These are phyloP conservation scores for Termitomyces sp. DNA, from an alignment of 768 basidiomycete species.

Conservation along the genomic window DNA sequence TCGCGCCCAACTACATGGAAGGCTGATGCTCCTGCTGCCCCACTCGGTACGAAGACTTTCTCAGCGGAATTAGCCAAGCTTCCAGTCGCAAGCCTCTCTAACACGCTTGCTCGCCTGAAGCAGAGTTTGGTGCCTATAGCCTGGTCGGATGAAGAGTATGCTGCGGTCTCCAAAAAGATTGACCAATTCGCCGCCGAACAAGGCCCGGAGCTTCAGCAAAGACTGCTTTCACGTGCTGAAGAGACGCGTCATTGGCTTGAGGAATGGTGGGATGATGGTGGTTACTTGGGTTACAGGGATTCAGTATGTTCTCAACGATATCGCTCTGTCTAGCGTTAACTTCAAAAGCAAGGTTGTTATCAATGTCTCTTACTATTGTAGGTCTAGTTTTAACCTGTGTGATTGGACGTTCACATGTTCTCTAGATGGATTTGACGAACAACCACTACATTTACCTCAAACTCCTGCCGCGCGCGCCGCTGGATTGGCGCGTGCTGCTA, in stretches of 20 bases:
- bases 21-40: constrained; percentile 57
- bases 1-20: constrained; percentile 67
- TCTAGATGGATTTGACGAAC: constrained; percentile 74
- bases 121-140: constrained; percentile 74
- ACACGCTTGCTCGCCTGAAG: constrained; percentile 69
- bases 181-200: constrained; percentile 55
- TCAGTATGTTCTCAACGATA: constrained; percentile 47
- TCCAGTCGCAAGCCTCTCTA: constrained; percentile 68
- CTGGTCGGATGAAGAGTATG: constrained; percentile 57
- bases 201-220: constrained; percentile 59
- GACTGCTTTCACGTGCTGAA: constrained; percentile 54
- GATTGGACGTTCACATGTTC: background rate
- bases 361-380: constrained; percentile 95
- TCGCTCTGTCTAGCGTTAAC: background rate
- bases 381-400: constrained; percentile 16
- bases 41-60: constrained; percentile 58
- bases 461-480: constrained; percentile 68
- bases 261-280: constrained; percentile 91
- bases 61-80: constrained; percentile 62
- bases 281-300: constrained; percentile 83
- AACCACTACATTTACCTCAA: constrained; percentile 60
- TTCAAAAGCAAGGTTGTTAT: constrained; percentile 58
- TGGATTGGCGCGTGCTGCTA: constrained; percentile 62
- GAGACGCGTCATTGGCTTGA: constrained; percentile 81
- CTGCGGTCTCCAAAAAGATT: constrained; percentile 57